phyloP scores from a whole-genome alignment of 2,329 filamentous ascomycete genomes.

The Colletotrichum gloeosporioides region DNA sequence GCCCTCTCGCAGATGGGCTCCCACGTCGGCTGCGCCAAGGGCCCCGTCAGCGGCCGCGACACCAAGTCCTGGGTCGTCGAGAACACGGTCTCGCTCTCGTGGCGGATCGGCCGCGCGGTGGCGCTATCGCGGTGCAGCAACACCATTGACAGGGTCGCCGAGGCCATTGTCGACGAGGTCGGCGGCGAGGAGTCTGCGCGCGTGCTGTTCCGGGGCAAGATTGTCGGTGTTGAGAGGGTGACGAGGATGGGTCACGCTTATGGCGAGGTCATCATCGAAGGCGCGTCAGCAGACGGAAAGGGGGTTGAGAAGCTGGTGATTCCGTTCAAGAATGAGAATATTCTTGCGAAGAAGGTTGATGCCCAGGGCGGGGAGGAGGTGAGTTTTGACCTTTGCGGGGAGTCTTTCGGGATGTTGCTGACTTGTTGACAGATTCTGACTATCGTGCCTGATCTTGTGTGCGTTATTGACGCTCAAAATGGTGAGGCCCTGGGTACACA shows the following conservation, averaged over 20 bases:
- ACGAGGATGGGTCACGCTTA: conserved; percentile 64
- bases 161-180: conserved; percentile 62
- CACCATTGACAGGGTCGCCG: conserved; percentile 57
- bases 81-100: conserved; percentile 38
- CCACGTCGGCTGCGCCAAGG: conserved; percentile 53
- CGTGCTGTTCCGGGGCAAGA: conserved; percentile 67
- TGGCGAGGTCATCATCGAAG: conserved; percentile 63
- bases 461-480: conserved; percentile 59
- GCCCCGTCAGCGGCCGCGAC: conserved; percentile 53
- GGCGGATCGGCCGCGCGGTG: conserved; percentile 50
- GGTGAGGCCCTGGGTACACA: conserved; percentile 62
- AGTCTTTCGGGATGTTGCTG: neutral
- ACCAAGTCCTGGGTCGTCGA: conserved; percentile 56
- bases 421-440: conserved; percentile 47
- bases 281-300: conserved; percentile 21
- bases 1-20: conserved; percentile 61
- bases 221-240: conserved; percentile 62
- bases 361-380: conserved; percentile 34
- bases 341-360: conserved; percentile 54
- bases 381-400: neutral
- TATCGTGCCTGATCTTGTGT: conserved; percentile 62
- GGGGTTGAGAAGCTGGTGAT: conserved; percentile 59
- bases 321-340: conserved; percentile 78
- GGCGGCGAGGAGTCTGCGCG: conserved; percentile 57
- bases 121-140: conserved; percentile 26